Conservation (phyloP, 164 flowering plant species). For the Dillenia suffruticosa region DNA sequence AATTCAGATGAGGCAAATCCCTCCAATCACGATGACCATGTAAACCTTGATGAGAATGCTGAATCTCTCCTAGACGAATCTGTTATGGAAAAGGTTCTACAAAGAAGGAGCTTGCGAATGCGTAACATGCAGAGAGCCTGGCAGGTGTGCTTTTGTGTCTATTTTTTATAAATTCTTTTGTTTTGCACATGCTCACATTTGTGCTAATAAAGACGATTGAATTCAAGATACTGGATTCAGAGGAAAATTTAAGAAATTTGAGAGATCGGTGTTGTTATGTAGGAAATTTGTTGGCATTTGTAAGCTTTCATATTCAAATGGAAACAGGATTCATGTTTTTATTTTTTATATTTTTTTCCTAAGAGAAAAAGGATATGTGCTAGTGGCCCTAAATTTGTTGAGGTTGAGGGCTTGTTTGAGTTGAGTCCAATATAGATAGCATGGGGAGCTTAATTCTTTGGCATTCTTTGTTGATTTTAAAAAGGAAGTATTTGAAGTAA, state of each 20-base stretch:
- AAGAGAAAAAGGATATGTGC: no score
- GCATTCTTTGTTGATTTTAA: no score
- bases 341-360: no score
- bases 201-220: neutral
- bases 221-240: neutral
- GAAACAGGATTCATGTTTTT: neutral
- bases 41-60: constrained; percentile 33
- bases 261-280: neutral
- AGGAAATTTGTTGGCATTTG: neutral
- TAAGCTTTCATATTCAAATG: neutral
- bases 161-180: neutral
- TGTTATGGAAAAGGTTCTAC: constrained; percentile 95
- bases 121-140: constrained; percentile 93
- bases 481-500: no score
- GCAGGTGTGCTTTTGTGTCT: constrained; percentile 42
- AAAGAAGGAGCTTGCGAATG: constrained; percentile 79
- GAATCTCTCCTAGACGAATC: constrained; percentile 74
- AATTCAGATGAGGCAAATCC: constrained; percentile 18
- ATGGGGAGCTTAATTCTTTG: no score
- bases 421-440: no score
- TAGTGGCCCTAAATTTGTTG: no score
- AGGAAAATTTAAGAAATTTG: constrained; percentile 4
- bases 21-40: constrained; percentile 29
- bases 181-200: neutral
- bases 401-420: no score